phyloP scores from a whole-genome alignment of 202 grass and related monocot genomes.

The Carex sylvatica region DNA sequence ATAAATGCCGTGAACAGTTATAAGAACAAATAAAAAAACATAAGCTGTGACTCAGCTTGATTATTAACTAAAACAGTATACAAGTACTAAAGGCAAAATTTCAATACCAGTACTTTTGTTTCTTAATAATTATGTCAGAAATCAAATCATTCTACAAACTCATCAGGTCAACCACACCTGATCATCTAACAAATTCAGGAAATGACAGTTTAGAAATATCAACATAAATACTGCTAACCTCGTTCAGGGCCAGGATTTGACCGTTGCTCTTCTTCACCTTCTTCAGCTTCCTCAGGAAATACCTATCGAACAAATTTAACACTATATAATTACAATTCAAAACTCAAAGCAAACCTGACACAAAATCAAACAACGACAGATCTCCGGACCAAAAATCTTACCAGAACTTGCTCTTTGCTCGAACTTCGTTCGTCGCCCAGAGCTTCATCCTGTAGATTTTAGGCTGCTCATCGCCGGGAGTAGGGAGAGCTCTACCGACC shows the following conservation, averaged over 20 bases:
- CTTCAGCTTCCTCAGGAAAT: conserved; percentile 93
- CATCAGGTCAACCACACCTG: not conserved
- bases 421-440: conserved; percentile 90
- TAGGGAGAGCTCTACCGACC: conserved; percentile 72
- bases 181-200: not conserved
- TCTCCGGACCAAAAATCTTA: conserved; percentile 12
- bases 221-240: conserved; percentile 36
- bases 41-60: not conserved
- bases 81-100: not conserved
- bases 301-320: conserved; percentile 34
- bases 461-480: conserved; percentile 71
- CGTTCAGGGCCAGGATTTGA: conserved; percentile 77
- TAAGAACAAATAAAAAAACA: not conserved
- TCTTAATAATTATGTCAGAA: not conserved
- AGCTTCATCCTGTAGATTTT: conserved; percentile 99
- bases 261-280: conserved; percentile 97
- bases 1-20: not conserved
- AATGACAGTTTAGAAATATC: not conserved
- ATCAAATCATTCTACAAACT: not conserved
- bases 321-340: not conserved
- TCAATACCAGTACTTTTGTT: not conserved
- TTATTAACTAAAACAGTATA: not conserved
- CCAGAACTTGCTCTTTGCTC: conserved; percentile 91
- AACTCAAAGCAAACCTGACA: not conserved
- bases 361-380: not conserved